A percentile compares a stretch with the other conserved stretches of the same genome.
Evolutionary conservation across 1,139 yeast genomes (phyloP).

Genomic region (Debaryomyces sp.): DNA sequence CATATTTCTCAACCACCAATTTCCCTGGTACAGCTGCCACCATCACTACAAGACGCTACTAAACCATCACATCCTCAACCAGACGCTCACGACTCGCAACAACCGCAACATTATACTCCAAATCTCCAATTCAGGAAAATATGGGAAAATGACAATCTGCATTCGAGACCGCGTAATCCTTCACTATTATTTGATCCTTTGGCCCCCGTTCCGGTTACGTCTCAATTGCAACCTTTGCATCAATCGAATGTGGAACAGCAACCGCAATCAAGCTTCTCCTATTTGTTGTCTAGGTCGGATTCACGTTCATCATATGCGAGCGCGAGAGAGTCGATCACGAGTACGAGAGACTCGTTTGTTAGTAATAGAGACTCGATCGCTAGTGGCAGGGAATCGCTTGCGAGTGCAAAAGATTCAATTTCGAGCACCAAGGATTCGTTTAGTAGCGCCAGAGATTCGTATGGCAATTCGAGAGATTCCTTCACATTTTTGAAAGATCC

Average conservation of each 20-base stretch:
- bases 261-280: constrained; percentile 7
- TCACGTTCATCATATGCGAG: neutral
- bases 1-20: constrained; percentile 12
- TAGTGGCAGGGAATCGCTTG: neutral
- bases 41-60: constrained; percentile 5
- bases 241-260: constrained; percentile 6
- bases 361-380: neutral
- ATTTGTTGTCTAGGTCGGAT: constrained; percentile 11
- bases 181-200: constrained; percentile 42
- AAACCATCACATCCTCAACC: constrained; percentile 10
- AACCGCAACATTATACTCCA: constrained; percentile 31
- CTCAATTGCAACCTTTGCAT: constrained; percentile 2
- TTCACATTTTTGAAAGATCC: constrained; percentile 5
- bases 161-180: constrained; percentile 34
- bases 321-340: neutral
- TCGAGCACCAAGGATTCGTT: neutral
- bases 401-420: neutral
- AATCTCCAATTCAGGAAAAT: constrained; percentile 42
- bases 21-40: constrained; percentile 11
- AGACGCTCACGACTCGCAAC: constrained; percentile 15
- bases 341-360: neutral
- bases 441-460: constrained; percentile 5
- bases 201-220: constrained; percentile 29
- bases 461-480: constrained; percentile 5
- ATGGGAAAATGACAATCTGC: constrained; percentile 30